Evolutionary conservation across 2,329 filamentous ascomycete species (phyloP).

Genomic region (Alternaria triticina): DNA sequence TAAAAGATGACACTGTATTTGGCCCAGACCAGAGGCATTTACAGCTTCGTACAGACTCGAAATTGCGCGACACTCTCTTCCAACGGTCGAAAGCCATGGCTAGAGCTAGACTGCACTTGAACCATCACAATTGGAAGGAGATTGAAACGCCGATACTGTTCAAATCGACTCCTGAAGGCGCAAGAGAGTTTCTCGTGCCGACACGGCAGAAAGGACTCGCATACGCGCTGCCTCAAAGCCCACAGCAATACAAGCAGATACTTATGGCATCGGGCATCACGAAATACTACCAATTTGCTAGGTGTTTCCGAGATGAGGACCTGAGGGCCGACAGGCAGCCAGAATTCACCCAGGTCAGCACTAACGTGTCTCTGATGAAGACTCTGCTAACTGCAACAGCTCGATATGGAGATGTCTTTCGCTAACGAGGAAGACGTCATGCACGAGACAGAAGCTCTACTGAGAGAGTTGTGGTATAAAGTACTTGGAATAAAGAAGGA

Average conservation of each 20-base stretch:
- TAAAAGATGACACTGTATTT: conserved; percentile 76
- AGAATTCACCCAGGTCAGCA: conserved; percentile 84
- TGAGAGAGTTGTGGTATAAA: conserved; percentile 62
- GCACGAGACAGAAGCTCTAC: conserved; percentile 60
- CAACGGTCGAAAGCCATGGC: conserved; percentile 70
- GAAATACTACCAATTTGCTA: conserved; percentile 90
- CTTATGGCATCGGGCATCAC: conserved; percentile 88
- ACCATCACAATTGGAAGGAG: conserved; percentile 68
- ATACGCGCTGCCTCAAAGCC: conserved; percentile 93
- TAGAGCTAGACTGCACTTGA: conserved; percentile 62
- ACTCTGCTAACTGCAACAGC: conserved; percentile 52
- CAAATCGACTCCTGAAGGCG: conserved; percentile 96
- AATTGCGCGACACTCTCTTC: conserved; percentile 70
- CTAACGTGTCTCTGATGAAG: background rate
- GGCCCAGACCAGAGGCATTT: conserved; percentile 78
- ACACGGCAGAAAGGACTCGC: conserved; percentile 76
- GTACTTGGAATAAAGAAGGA: conserved; percentile 54
- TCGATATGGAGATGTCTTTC: conserved; percentile 95
- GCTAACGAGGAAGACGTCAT: conserved; percentile 75
- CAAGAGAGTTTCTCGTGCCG: conserved; percentile 91
- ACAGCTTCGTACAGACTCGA: conserved; percentile 77
- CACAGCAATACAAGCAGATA: conserved; percentile 98
- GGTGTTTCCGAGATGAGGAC: conserved; percentile 95
- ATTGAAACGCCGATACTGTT: conserved; percentile 94
- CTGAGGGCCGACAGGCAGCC: conserved; percentile 90